Base-by-base conservation (phyloP, 768 basidiomycete genomes). In the Suillus spraguei region DNA sequence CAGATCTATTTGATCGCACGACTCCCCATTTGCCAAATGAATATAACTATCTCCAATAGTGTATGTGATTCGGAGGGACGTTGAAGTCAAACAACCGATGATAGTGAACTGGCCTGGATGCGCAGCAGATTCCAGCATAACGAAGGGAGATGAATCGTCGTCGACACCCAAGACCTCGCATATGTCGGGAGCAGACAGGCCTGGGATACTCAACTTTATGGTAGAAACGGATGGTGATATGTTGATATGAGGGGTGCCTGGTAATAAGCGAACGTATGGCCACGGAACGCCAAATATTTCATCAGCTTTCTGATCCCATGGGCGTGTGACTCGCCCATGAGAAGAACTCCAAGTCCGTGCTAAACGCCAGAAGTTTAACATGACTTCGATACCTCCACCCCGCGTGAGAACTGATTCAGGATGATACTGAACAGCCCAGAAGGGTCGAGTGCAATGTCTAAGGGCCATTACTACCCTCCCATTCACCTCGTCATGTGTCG, bases 401-500 rank as follows among this genome's bases (percentile, higher is more conserved):
- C 80, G 77, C 2, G 92, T 94, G 67, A 89, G 82, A 4, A 90
- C 85, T 5, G 92, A 94, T 71, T 94, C 93, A 7, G 93, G 93
- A 71, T 95, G 93, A 72, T 94, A 95, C 70, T 95, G 93, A 28
- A 95, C 93, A 4, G 90, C 92, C 89, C 90, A 94, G 69, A 92
- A 91, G 5, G 93, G 92, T 64, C 81, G 83, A 28, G 68, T 74
- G 58, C 66, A 79, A 71, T 95, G 93, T 66, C 81, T 83, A 33
- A 84, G 76, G 46, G 87, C 91, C 92, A 95, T 94, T 53, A 92
- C 79, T 24, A 92, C 87, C 50, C 68, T 79, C 7, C 88, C 89
- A 64, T 91, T 87, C 60, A 88, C 89, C 28, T 77, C 77, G 28
- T 79, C 85, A 66, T 94, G 91, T 52, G 88, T 78, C 9, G 87